Percentiles rank a stretch among this genome's conserved stretches.
Evolutionary conservation across 2,329 filamentous ascomycete genomes (phyloP).

Genomic region (Pseudogymnoascus verrucosus): DNA sequence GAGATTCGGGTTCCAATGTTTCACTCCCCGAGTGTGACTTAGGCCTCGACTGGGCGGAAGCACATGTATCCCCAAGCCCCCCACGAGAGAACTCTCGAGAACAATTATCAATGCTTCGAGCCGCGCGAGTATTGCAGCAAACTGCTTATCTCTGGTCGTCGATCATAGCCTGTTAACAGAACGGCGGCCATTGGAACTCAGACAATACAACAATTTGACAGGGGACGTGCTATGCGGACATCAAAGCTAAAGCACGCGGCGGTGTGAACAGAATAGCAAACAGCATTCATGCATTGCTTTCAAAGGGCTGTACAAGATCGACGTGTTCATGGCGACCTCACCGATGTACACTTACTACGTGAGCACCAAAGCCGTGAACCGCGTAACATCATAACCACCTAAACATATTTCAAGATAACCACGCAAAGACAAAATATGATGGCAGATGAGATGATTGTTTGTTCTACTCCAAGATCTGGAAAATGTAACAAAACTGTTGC

Average conservation of each 20-base stretch:
- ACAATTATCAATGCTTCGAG: constrained; percentile 2
- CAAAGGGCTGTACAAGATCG: neutral
- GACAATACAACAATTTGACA: neutral
- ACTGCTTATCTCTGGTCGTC: neutral
- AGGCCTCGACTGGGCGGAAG: neutral
- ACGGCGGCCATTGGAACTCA: neutral
- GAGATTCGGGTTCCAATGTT: neutral
- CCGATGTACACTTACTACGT: neutral
- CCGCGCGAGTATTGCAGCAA: neutral
- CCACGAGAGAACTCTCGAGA: neutral
- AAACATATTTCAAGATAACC: neutral
- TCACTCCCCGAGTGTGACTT: constrained; percentile 1
- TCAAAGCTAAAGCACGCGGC: neutral
- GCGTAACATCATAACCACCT: neutral
- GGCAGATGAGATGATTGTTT: neutral
- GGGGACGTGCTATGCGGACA: neutral
- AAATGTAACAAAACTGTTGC: neutral
- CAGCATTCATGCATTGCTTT: neutral
- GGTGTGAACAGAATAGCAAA: neutral
- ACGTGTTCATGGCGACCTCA: neutral
- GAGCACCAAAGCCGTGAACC: neutral
- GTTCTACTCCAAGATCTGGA: neutral
- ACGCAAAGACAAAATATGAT: neutral
- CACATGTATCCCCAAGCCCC: neutral
- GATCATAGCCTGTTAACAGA: neutral